Evolutionary conservation across 2,329 filamentous ascomycete genomes (phyloP).

Genomic region (Westerdykella aurantiaca): DNA sequence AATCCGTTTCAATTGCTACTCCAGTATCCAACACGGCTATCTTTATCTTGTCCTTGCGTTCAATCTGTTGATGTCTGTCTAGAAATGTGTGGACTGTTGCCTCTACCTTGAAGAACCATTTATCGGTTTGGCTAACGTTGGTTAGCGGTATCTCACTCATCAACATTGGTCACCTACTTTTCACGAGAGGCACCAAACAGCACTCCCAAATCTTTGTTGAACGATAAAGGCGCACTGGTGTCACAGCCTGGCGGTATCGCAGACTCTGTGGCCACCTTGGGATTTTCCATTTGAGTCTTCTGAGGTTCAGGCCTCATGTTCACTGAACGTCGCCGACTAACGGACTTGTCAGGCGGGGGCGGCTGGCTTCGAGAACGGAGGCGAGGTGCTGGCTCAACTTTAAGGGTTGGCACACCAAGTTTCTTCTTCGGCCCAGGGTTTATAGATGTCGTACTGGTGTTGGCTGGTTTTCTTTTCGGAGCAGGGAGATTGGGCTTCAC

Average conservation of each 20-base stretch:
- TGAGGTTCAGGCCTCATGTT: neutral
- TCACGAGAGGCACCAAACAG: neutral
- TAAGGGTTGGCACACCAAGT: too few relatives aligned
- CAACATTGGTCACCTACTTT: neutral
- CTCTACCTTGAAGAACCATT: neutral
- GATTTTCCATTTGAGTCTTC: too few relatives aligned
- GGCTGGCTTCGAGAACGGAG: neutral
- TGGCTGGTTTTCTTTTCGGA: too few relatives aligned
- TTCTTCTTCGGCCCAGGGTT: too few relatives aligned
- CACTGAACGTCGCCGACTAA: neutral
- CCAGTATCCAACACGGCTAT: conserved; percentile 1
- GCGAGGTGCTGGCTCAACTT: too few relatives aligned
- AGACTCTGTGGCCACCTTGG: too few relatives aligned
- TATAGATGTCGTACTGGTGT: too few relatives aligned
- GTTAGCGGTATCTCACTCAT: neutral
- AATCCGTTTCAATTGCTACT: neutral
- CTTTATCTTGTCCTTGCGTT: neutral
- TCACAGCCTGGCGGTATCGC: neutral
- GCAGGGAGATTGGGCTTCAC: too few relatives aligned
- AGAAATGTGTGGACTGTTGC: neutral
- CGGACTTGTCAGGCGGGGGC: neutral
- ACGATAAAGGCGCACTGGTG: neutral
- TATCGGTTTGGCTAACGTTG: neutral
- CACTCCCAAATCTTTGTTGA: neutral
- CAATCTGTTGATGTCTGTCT: neutral